Evolutionary conservation across 2,329 filamentous ascomycete genomes (phyloP), one percentile per base, ranked within the genome.

Genomic region (Aspergillus japonicus): DNA sequence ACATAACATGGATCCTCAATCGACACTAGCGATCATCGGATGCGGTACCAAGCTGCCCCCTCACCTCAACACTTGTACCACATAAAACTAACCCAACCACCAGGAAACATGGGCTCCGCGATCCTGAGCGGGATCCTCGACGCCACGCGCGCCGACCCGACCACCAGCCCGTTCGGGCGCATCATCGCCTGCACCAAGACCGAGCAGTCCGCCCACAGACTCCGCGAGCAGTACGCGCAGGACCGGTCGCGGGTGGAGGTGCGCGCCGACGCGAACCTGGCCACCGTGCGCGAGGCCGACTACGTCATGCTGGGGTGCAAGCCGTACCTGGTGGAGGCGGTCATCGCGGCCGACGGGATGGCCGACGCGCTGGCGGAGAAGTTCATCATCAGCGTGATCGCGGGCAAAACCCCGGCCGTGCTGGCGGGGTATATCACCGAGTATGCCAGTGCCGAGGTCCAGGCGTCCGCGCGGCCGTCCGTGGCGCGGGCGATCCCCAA

Each of bases 301-400:
- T 71, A 82, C 2, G 56, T 82, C 4, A 68, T 84, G 1, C 71
- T 84, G 1, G 81, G 69, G 1, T 78, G 78, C 8, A 80, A 83
- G 51, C 82, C 82, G 0, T 72, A 77, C 3, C 76, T 81, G 26
- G 72, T 82, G 0, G 65, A 69, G n/a, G 39, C 64, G 0, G 73
- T 80, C 1, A 66, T 84, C 3, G 62, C 63, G 0, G 64, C 76
- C 29, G 61, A 69, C 0, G 77, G 76, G 0, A 64, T 83, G 1
- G 33, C 59, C 0, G 69, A 78, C 7, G 78, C 78, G 0, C 53
- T 83, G 1, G 65, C 66, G 0, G 72, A 73, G 4, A 84, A 83
- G 61, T 69, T 83, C 1, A 62, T 84, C 11, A 78, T 84, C 66
- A 83, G 80, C 61, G 74, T 84, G 0, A 76, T 77, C 2, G 82